Evolutionary conservation across 1,284 basidiomycete genomes (phyloP), one percentile per base, ranked within the genome.

Genomic region (Tetrapyrgos nigripes): DNA sequence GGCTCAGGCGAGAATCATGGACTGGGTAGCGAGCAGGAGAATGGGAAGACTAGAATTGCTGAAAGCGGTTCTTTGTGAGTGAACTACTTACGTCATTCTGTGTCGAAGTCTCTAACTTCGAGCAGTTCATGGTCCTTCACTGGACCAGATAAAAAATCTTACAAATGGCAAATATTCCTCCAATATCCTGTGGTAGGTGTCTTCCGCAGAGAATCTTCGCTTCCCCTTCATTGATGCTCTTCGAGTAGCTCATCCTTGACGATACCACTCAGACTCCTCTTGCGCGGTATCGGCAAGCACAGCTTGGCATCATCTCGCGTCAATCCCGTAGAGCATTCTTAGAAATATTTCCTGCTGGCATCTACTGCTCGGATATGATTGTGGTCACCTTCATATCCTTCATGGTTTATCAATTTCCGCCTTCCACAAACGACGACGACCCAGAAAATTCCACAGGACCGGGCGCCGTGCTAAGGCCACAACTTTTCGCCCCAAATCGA

Each of bases 371-470:
- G 31, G 77, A 78, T 59, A 64, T 76, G 51, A 72, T 77, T 11
- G 73, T 79, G 19, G 70, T 74, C 28, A 78, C 76, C 3, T 79
- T 78, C 53, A 76, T 76, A 17, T 72, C 69, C 2, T 79, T 74
- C 57, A 74, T 75, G 73, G 75, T 57, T 21, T 37, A 57, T 23
- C 19, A 26, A 23, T 57, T 50, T 23, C 47, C 48, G 31, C 31
- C 31, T 33, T 33, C 31, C 14, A 8, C 31, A 33, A 33, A 33
- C 14, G 31, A 33, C 31, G 8, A 8, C 8, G 31, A 33, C 31
- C 31, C 8, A 8, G 31, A 11, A n/a, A n/a, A 40, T 17, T 6
- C 6, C 37, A 9, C 37, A n/a, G 37, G 37, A n/a, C n/a, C n/a
- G n/a, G n/a, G n/a, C n/a, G n/a, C n/a, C n/a, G n/a, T n/a, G n/a